Evolutionary conservation across 2,329 filamentous ascomycete genomes (phyloP).

Genomic region (Claviceps fusiformis): DNA sequence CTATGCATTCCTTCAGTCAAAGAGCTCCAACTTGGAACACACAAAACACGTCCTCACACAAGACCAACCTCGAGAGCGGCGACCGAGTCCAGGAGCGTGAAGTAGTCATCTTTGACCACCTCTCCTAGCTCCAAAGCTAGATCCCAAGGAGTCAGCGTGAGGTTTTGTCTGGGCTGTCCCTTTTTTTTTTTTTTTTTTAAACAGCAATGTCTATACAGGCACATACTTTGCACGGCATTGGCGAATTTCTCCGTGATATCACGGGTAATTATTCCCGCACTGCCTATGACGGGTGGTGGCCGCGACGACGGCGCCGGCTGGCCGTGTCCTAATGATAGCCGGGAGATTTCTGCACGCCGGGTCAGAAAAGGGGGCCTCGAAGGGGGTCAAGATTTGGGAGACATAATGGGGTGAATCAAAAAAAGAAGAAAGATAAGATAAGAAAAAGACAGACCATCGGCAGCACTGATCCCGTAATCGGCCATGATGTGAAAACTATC

Average conservation of each 20-base stretch:
- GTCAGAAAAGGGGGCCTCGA: slow-evolving; percentile 12
- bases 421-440: not conserved
- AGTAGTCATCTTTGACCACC: slow-evolving; percentile 84
- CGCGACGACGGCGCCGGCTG: slow-evolving; percentile 18
- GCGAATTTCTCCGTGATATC: slow-evolving; percentile 47
- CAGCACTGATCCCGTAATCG: slow-evolving; percentile 20
- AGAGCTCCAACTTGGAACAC: not conserved
- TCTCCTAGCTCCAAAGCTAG: slow-evolving; percentile 65
- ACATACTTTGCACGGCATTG: slow-evolving; percentile 38
- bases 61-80: slow-evolving; percentile 58
- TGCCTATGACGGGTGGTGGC: slow-evolving; percentile 25
- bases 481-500: slow-evolving; percentile 15
- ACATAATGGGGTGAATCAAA: not conserved
- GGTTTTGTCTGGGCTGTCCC: too few relatives aligned
- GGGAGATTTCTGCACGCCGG: slow-evolving; percentile 23
- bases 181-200: not conserved
- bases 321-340: slow-evolving; percentile 25
- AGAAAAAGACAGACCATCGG: slow-evolving; percentile 19
- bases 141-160: slow-evolving; percentile 13
- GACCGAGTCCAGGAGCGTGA: slow-evolving; percentile 90
- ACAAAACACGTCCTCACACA: not conserved
- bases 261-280: slow-evolving; percentile 37
- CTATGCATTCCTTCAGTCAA: slow-evolving; percentile 29
- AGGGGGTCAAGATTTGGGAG: not conserved
- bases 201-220: not conserved